phyloP scores from a whole-genome alignment of 306 rosid genomes.

The Geum urbanum region DNA sequence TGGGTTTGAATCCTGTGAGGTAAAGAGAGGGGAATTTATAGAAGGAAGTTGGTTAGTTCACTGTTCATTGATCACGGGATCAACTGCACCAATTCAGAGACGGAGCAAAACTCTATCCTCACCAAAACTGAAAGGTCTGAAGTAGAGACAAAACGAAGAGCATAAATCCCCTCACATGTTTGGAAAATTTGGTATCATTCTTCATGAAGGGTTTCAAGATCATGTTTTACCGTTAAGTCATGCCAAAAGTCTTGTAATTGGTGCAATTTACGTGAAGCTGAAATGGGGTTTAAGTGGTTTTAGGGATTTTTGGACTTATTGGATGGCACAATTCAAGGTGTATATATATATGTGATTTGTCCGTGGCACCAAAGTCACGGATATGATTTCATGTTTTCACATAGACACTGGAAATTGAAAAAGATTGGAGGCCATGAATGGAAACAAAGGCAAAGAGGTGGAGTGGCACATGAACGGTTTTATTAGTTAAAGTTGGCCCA shows the following conservation, averaged over 20 bases:
- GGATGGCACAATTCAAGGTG: conserved; percentile 40
- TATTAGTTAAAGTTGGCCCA: conserved; percentile 18
- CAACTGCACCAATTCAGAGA: conserved; percentile 51
- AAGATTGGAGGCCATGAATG: conserved; percentile 8
- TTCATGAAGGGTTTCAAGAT: background rate
- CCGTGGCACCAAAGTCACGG: conserved; percentile 50
- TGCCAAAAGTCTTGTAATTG: background rate
- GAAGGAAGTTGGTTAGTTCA: conserved; percentile 33
- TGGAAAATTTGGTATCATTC: background rate
- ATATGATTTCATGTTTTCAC: conserved; percentile 46
- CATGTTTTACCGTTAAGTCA: conserved; percentile 12
- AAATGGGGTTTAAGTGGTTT: conserved; percentile 1
- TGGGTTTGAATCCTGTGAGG: conserved; percentile 7
- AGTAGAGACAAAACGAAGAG: background rate
- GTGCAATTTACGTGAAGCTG: conserved; percentile 36
- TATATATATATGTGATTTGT: conserved; percentile 27
- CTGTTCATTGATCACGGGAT: conserved; percentile 52
- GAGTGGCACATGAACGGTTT: conserved; percentile 21
- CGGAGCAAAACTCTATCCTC: conserved; percentile 14
- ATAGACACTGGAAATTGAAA: conserved; percentile 21
- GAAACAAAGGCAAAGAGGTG: conserved; percentile 9
- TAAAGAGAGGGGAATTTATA: conserved; percentile 32
- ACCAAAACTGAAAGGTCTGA: conserved; percentile 8
- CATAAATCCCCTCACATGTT: conserved; percentile 15
- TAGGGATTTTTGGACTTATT: background rate